These are phyloP conservation scores for Fusarium pseudonygamai DNA, from an alignment of 2,329 filamentous ascomycete genomes.

Conservation along the genomic window DNA sequence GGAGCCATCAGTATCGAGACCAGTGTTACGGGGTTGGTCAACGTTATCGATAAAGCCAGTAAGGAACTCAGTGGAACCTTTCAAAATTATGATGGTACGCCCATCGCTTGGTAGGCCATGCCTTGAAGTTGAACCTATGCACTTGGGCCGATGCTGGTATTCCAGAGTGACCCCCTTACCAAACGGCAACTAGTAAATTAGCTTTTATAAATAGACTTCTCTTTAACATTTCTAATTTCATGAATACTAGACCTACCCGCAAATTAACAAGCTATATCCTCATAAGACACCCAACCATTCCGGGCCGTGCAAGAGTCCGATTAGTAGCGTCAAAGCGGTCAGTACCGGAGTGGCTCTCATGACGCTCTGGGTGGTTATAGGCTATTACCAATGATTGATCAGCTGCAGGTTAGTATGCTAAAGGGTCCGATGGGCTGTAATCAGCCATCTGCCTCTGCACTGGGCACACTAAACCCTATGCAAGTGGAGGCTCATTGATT, in stretches of 20 bases:
- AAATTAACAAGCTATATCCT: background rate
- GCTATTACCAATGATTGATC: accelerated
- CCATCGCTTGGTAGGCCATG: background rate
- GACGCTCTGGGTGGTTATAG: background rate
- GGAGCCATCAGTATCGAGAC: background rate
- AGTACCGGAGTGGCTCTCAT: no score
- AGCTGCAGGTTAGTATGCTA: background rate
- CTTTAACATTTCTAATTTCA: background rate
- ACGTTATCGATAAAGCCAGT: background rate
- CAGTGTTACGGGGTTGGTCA: background rate
- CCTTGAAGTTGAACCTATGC: background rate
- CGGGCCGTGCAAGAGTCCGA: accelerated
- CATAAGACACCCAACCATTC: background rate
- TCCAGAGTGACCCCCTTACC: accelerated
- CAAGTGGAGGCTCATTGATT: background rate
- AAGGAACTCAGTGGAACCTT: background rate
- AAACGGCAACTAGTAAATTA: accelerated
- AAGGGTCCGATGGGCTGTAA: background rate
- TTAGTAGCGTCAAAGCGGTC: background rate
- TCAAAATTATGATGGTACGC: background rate
- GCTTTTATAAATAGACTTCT: background rate
- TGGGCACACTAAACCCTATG: background rate
- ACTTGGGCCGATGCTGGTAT: background rate
- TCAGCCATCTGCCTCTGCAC: background rate
- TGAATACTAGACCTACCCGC: background rate